Evolutionary conservation across 345 rosid genomes (phyloP), one percentile per base, ranked within the genome.

Genomic region (Clarkia xantiana): DNA sequence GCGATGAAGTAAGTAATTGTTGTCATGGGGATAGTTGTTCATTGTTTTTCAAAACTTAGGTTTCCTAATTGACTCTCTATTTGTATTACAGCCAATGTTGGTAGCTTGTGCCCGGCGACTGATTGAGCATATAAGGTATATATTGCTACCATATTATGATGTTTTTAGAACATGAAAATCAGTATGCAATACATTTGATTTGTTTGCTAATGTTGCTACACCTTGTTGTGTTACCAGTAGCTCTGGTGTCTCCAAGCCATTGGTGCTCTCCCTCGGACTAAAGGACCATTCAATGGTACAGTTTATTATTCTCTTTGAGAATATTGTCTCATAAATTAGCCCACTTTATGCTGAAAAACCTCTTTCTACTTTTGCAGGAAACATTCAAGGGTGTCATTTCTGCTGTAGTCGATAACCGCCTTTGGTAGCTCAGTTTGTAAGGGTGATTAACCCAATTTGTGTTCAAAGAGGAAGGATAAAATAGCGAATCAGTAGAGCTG

Each of bases 251-350:
- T 71, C 94, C 18, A 71, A 44, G 80, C 72, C 91, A 10, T 64
- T 90, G 68, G 72, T 90, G 58, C 77, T 90, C 14, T 73, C 96
- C 38, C 94, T 90, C 14, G 96, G 97, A 54, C 96, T 90, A 38
- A 86, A 73, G 68, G 89, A 86, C 64, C 96, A 86, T 69, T 79
- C 94, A 18, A 11, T 11, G 90, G 97, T 85, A 82, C 42, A 20
- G 1, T 47, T 16, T 36, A 46, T 18, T 10, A n/a, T 84, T 54
- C 68, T 89, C 44, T 85, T 76, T 43, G 95, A 94, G 54, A 84
- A 86, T 82, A 76, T 45, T 61, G 65, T 19, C 16, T 15, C 3
- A 29, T 41, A 11, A 12, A 7, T 11, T 16, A 9, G 14, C 16
- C n/a, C 10, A 4, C 25, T 22, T 22, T 22, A 22, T 22, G 25